Evolutionary conservation across 129 eudicot species (phyloP).

Genomic region (Rutidosis leptorrhynchoides): DNA sequence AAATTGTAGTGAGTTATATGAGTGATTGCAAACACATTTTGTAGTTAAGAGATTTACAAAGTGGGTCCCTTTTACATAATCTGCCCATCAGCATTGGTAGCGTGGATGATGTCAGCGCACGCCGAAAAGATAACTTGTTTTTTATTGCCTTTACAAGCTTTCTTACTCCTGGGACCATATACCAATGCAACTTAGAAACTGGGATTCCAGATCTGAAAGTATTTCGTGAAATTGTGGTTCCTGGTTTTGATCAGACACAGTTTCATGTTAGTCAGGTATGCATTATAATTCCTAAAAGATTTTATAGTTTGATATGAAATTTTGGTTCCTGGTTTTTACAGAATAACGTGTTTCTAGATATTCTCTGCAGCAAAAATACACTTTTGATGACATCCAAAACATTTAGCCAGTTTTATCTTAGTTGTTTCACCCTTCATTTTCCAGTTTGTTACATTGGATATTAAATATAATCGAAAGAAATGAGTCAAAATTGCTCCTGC

Average conservation of each 20-base stretch:
- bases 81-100: slow-evolving; percentile 82
- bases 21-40: slow-evolving; percentile 83
- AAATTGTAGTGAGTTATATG: slow-evolving; percentile 67
- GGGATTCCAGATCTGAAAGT: slow-evolving; percentile 68
- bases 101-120: slow-evolving; percentile 61
- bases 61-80: slow-evolving; percentile 65
- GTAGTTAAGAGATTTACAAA: slow-evolving; percentile 81
- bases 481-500: not conserved
- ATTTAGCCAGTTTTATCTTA: not conserved
- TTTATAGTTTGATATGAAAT: too few species aligned
- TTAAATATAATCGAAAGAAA: not conserved
- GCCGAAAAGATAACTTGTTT: slow-evolving; percentile 58
- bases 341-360: not conserved
- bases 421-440: not conserved
- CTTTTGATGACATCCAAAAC: not conserved
- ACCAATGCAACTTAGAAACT: slow-evolving; percentile 55
- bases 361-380: not conserved
- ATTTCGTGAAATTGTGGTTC: slow-evolving; percentile 78
- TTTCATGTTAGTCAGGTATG: slow-evolving; percentile 74
- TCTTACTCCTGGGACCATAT: slow-evolving; percentile 79
- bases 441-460: too few species aligned
- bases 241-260: slow-evolving; percentile 78
- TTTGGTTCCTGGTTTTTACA: too few species aligned
- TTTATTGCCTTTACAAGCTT: slow-evolving; percentile 87
- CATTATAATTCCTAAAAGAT: not conserved